Conservation (phyloP, 139 green algal species). For the Choricystis sp. region DNA sequence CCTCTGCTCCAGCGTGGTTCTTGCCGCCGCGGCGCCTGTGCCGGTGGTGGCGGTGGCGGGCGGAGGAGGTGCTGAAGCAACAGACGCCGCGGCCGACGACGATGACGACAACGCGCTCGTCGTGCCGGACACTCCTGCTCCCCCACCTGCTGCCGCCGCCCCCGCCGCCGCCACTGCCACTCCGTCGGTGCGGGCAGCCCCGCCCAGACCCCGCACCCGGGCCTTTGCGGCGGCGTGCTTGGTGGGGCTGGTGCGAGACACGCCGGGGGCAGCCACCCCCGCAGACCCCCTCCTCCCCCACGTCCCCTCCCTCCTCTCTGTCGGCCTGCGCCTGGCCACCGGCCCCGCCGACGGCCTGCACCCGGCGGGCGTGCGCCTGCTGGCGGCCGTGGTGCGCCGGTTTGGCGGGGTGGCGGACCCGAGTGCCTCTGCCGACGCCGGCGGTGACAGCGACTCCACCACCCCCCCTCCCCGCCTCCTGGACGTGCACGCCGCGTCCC, state of each 20-base stretch:
- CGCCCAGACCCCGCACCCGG: conserved; percentile 55
- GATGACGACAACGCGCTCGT: conserved; percentile 19
- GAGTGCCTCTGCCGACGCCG: conserved; percentile 11
- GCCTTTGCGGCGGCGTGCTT: conserved; percentile 59
- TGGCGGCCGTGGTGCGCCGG: conserved; percentile 21
- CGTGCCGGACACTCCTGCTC: not conserved
- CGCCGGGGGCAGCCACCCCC: conserved; percentile 21
- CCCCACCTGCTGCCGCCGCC: not conserved
- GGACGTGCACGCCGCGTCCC: conserved; percentile 65
- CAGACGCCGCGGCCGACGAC: conserved; percentile 13
- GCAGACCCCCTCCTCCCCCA: conserved; percentile 42
- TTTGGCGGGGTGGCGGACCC: conserved; percentile 47
- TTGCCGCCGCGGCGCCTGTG: conserved; percentile 7
- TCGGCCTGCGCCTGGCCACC: conserved; percentile 58
- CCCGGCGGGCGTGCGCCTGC: conserved; percentile 36
- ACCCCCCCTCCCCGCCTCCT: conserved; percentile 28
- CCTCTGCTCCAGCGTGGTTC: conserved; percentile 34
- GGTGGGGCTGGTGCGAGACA: conserved; percentile 30
- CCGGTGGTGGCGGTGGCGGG: not conserved
- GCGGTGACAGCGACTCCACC: too few species aligned
- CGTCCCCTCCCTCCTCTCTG: conserved; percentile 18
- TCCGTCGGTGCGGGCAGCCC: too few species aligned
- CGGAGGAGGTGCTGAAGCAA: not conserved
- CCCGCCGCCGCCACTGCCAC: conserved; percentile 1
- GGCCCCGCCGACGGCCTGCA: conserved; percentile 32